These are phyloP conservation scores for Verticillium isaacii DNA, from an alignment of 2,329 filamentous ascomycete genomes.

Conservation along the genomic window DNA sequence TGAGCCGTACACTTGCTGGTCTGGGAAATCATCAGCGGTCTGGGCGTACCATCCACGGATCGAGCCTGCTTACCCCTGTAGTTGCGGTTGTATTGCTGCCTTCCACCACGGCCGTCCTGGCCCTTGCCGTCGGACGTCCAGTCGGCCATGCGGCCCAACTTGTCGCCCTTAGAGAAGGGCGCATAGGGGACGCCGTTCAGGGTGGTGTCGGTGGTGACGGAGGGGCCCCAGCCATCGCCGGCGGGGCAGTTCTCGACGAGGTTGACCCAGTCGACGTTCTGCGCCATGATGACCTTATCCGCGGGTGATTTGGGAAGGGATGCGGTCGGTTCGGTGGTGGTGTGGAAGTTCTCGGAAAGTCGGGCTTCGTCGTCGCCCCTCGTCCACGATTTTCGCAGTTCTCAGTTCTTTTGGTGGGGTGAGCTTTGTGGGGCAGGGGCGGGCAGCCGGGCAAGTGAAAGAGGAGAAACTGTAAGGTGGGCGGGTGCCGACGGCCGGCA, in stretches of 20 bases:
- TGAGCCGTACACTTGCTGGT: constrained; percentile 95
- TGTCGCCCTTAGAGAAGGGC: constrained; percentile 97
- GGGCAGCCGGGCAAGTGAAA: constrained; percentile 7
- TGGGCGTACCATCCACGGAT: neutral
- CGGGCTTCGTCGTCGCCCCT: constrained; percentile 11
- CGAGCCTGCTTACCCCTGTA: constrained; percentile 66
- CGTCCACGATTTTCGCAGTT: constrained; percentile 13
- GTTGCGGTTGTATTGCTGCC: constrained; percentile 87
- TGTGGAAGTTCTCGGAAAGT: constrained; percentile 12
- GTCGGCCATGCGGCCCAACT: constrained; percentile 97
- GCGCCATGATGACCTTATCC: constrained; percentile 34
- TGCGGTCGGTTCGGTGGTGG: constrained; percentile 7
- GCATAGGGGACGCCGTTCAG: constrained; percentile 95
- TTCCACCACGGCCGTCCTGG: constrained; percentile 65
- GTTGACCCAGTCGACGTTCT: constrained; percentile 53
- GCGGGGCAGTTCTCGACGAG: constrained; percentile 69
- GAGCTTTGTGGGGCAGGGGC: constrained; percentile 14
- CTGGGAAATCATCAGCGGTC: constrained; percentile 36
- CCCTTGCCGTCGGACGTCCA: constrained; percentile 94
- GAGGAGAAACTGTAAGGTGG: neutral
- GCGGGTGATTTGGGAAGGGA: constrained; percentile 1
- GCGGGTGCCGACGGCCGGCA: neutral
- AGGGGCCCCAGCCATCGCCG: constrained; percentile 82
- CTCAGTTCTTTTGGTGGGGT: constrained; percentile 14
- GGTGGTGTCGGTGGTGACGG: constrained; percentile 77